Evolutionary conservation across 2,329 filamentous ascomycete genomes (phyloP).

Genomic region (Cladosporium sp.): DNA sequence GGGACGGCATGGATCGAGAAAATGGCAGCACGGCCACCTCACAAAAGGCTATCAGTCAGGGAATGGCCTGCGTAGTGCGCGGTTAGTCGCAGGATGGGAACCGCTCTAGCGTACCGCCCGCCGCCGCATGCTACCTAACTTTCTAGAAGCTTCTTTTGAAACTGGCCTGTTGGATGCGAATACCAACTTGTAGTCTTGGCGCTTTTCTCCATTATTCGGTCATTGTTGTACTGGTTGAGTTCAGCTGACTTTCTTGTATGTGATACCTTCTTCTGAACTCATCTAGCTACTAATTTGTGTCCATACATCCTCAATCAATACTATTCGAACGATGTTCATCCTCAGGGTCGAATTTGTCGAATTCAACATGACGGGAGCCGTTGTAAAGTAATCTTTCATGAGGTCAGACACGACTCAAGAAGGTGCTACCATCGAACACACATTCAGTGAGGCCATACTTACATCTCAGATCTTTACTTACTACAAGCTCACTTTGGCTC

Average conservation of each 20-base stretch:
- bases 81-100: constrained; percentile 9
- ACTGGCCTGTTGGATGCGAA: not conserved
- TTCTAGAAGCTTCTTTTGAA: constrained; percentile 3
- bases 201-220: not conserved
- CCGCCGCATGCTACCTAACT: not conserved
- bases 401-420: not conserved
- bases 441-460: too few relatives aligned
- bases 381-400: not conserved
- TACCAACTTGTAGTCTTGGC: not conserved
- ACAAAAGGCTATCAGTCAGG: constrained; percentile 12
- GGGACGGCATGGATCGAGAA: constrained; percentile 23
- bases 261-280: too few relatives aligned
- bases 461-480: not conserved
- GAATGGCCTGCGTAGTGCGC: constrained; percentile 15
- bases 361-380: not conserved
- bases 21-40: constrained; percentile 16
- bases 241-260: not conserved
- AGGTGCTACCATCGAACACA: not conserved
- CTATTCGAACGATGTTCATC: not conserved
- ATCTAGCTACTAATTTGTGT: too few relatives aligned
- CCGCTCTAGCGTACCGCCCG: constrained; percentile 7
- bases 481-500: not conserved
- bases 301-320: not conserved
- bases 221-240: not conserved
- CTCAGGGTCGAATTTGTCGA: not conserved